These are phyloP conservation scores for Hymenochaete sp. DNA, from an alignment of 1,284 basidiomycete genomes.

Conservation along the genomic window DNA sequence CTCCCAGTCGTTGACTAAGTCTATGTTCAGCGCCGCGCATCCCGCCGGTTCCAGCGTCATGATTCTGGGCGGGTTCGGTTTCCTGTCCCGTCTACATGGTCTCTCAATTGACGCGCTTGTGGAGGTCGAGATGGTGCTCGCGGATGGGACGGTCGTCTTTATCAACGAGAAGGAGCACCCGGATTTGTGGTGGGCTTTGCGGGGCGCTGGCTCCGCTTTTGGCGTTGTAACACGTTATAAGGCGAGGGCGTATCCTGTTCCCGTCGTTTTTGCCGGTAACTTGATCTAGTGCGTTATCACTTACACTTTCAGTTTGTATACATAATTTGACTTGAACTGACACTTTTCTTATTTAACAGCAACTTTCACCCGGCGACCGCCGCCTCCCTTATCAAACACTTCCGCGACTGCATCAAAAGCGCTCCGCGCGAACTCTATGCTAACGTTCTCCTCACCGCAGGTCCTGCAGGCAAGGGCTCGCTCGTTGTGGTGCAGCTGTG, in stretches of 20 bases:
- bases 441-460: constrained; percentile 83
- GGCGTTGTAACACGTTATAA: constrained; percentile 86
- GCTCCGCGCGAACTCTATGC: constrained; percentile 81
- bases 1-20: constrained; percentile 9
- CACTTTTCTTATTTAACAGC: constrained; percentile 31
- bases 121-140: constrained; percentile 78
- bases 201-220: constrained; percentile 78
- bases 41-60: constrained; percentile 76
- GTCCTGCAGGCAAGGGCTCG: constrained; percentile 71
- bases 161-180: constrained; percentile 59
- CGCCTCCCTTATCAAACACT: constrained; percentile 81
- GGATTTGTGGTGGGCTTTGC: constrained; percentile 83
- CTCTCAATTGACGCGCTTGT: constrained; percentile 80
- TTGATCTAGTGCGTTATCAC: constrained; percentile 60
- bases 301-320: constrained; percentile 8
- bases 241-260: constrained; percentile 77
- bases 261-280: constrained; percentile 84
- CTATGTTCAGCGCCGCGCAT: constrained; percentile 50
- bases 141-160: constrained; percentile 68
- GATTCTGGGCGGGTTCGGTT: constrained; percentile 85
- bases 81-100: constrained; percentile 74
- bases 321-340: constrained; percentile 12
- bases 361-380: constrained; percentile 80
- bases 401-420: constrained; percentile 85
- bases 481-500: constrained; percentile 87